These are phyloP conservation scores for Exophiala viscosa DNA, from an alignment of 2,329 filamentous ascomycete species.

Conservation along the genomic window DNA sequence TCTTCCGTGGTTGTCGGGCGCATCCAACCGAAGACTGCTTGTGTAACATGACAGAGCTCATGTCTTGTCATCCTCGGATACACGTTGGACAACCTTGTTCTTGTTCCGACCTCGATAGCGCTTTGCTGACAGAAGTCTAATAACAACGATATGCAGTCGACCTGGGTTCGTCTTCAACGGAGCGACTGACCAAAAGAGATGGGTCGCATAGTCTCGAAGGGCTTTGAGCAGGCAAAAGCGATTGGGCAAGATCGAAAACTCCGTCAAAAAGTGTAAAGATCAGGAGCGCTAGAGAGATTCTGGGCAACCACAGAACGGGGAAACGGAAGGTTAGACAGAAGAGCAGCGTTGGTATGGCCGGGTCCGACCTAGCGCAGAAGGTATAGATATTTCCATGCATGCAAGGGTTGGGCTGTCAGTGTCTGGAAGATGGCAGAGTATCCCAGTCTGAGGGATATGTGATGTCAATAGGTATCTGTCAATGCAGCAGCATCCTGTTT, in stretches of 20 bases:
- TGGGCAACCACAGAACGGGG: background rate
- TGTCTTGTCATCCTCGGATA: slow-evolving; percentile 5
- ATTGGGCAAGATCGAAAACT: background rate
- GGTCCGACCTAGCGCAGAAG: background rate
- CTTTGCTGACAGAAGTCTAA: background rate
- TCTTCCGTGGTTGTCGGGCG: slow-evolving; percentile 10
- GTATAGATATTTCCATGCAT: background rate
- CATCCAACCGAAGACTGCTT: background rate
- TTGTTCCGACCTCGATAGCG: slow-evolving; percentile 9
- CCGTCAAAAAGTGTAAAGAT: background rate
- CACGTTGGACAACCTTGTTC: slow-evolving; percentile 5
- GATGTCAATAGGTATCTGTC: background rate
- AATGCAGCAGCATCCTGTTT: background rate
- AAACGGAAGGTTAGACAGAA: background rate
- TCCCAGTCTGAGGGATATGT: background rate
- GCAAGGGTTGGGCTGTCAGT: too few relatives aligned
- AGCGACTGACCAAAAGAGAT: background rate
- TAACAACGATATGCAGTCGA: too few relatives aligned
- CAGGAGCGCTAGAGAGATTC: background rate
- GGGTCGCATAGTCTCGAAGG: background rate
- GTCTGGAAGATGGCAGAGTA: too few relatives aligned
- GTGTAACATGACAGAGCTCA: background rate
- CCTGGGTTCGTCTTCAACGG: too few relatives aligned
- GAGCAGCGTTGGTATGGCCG: background rate
- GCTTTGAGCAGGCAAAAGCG: background rate